phyloP scores from a whole-genome alignment of 2,329 filamentous ascomycete genomes.

The Drechslerella stenobrocha region DNA sequence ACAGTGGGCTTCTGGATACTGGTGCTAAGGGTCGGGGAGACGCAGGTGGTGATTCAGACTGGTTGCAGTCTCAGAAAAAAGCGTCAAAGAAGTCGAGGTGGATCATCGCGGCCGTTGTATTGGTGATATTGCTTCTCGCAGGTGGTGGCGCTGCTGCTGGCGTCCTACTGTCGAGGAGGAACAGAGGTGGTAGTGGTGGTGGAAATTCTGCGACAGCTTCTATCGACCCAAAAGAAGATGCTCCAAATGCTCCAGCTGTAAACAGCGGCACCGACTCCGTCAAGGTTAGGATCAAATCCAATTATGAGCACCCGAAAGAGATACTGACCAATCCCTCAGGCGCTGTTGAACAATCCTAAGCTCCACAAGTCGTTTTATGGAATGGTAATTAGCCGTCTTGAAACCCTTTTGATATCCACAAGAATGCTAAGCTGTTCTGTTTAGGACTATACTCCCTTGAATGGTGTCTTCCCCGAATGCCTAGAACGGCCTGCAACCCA shows the following conservation, averaged over 20 bases:
- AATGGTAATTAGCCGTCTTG: conserved; percentile 58
- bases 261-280: conserved; percentile 65
- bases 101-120: conserved; percentile 67
- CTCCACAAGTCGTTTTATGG: conserved; percentile 93
- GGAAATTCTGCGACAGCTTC: conserved; percentile 51
- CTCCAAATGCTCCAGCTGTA: conserved; percentile 55
- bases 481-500: conserved; percentile 76
- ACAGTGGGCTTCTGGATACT: conserved; percentile 26
- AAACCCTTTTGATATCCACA: neutral
- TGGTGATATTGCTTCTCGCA: conserved; percentile 71
- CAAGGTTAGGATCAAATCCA: conserved; percentile 69
- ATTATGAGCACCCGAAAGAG: conserved; percentile 50
- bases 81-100: conserved; percentile 70
- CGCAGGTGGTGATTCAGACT: conserved; percentile 58
- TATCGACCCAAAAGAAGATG: conserved; percentile 47
- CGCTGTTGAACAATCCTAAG: conserved; percentile 74
- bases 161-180: conserved; percentile 67
- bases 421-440: conserved; percentile 6
- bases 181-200: conserved; percentile 53
- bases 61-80: conserved; percentile 64
- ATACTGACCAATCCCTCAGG: conserved; percentile 61
- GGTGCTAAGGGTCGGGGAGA: conserved; percentile 7
- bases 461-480: conserved; percentile 87
- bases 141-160: conserved; percentile 71
- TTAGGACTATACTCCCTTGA: conserved; percentile 83